Percentiles rank a stretch among this genome's conserved stretches.
phyloP scores from a whole-genome alignment of 2,329 filamentous ascomycete species.

The Penicillium aurantiogriseum region DNA sequence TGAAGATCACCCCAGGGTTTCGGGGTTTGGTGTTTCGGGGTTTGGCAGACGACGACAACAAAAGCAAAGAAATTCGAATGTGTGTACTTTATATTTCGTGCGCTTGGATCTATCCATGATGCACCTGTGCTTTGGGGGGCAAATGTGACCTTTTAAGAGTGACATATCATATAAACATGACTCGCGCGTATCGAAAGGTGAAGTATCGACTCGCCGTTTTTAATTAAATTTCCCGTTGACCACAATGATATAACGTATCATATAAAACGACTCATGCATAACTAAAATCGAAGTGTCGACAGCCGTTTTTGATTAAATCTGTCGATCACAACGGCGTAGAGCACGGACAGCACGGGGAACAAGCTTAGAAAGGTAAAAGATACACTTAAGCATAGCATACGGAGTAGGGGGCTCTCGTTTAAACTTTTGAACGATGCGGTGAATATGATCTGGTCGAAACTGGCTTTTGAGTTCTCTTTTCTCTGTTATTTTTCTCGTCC shows the following conservation, averaged over 20 bases:
- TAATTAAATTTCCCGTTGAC: background rate
- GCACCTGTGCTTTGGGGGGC: background rate
- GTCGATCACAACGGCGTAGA: slow-evolving; percentile 4
- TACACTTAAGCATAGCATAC: background rate
- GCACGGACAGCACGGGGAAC: background rate
- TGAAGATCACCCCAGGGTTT: background rate
- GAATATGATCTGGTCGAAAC: background rate
- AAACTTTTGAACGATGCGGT: background rate
- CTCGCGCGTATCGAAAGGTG: background rate
- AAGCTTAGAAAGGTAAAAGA: background rate
- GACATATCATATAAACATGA: slow-evolving; percentile 1
- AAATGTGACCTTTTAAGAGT: background rate
- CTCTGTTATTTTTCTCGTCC: background rate
- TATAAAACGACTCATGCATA: background rate
- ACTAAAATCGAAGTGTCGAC: background rate
- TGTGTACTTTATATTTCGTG: background rate
- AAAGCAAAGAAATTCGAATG: background rate
- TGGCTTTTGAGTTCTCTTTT: background rate
- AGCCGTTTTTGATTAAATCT: slow-evolving; percentile 1
- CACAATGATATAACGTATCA: background rate
- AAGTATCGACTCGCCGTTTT: slow-evolving; percentile 3
- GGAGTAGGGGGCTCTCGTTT: background rate
- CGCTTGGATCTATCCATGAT: background rate
- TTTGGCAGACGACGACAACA: background rate
- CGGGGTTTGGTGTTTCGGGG: background rate